These are phyloP conservation scores for Neurospora hispaniola DNA, from an alignment of 495 filamentous ascomycete species.

Conservation along the genomic window DNA sequence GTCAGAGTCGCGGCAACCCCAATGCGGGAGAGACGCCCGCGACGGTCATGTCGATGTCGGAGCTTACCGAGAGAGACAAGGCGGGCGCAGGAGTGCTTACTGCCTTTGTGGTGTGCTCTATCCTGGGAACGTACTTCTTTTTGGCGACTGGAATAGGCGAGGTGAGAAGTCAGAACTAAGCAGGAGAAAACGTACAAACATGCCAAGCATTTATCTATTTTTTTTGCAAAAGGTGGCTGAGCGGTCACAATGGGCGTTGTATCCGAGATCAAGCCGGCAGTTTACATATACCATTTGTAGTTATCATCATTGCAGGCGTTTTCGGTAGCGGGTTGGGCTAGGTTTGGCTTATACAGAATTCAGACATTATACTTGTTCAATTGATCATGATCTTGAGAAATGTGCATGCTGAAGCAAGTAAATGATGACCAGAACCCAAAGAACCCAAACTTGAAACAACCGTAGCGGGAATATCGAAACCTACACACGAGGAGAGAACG, in stretches of 20 bases:
- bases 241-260: not conserved
- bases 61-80: conserved; percentile 39
- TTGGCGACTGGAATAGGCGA: not conserved
- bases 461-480: not conserved
- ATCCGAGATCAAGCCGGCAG: not conserved
- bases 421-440: not conserved
- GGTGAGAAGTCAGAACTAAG: not conserved
- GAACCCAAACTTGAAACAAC: not conserved
- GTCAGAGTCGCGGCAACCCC: conserved; percentile 63
- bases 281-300: not conserved
- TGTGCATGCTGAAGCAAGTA: not conserved
- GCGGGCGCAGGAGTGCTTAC: conserved; percentile 53
- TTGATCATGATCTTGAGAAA: not conserved
- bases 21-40: conserved; percentile 39
- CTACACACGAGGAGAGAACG: not conserved
- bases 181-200: not conserved
- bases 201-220: not conserved
- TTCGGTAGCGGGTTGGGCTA: not conserved
- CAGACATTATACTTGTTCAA: not conserved
- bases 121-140: conserved; percentile 8
- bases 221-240: not conserved
- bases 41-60: conserved; percentile 3
- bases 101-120: conserved; percentile 25
- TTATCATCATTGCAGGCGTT: not conserved
- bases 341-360: not conserved